A percentile compares a stretch with the other conserved stretches of the same genome.
Conservation (phyloP, 1,139 yeast species). For the Candida buenavistaensis region DNA sequence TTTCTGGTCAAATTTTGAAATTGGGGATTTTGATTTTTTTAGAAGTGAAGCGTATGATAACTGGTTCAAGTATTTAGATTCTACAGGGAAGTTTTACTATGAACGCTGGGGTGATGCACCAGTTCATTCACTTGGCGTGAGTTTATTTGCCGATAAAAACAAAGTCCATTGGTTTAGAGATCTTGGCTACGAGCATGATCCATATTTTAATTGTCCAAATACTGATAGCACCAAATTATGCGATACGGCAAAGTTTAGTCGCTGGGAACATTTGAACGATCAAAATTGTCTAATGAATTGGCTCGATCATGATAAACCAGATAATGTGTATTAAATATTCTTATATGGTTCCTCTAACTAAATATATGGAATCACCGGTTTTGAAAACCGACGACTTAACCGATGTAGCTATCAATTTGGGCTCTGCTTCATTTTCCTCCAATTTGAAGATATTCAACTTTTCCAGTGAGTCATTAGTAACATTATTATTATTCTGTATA, state of each 20-base stretch:
- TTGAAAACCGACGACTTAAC: conserved; percentile 25
- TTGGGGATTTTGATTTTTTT: conserved; percentile 79
- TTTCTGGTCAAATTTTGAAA: conserved; percentile 86
- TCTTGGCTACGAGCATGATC: conserved; percentile 75
- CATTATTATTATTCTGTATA: conserved; percentile 58
- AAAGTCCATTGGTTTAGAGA: conserved; percentile 87
- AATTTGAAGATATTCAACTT: conserved; percentile 47
- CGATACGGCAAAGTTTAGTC: conserved; percentile 31
- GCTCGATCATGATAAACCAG: conserved; percentile 47
- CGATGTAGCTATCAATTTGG: conserved; percentile 18
- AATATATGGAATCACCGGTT: conserved; percentile 53
- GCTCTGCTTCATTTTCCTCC: conserved; percentile 25
- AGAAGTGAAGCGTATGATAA: conserved; percentile 62
- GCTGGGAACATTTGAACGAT: conserved; percentile 41
- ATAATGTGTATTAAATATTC: conserved; percentile 13
- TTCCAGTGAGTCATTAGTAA: conserved; percentile 41
- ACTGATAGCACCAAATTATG: conserved; percentile 30
- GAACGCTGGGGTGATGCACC: conserved; percentile 96
- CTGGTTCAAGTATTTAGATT: conserved; percentile 66
- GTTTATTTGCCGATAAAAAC: conserved; percentile 67
- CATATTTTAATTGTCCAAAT: conserved; percentile 74
- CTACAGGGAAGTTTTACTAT: conserved; percentile 76
- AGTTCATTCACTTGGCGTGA: conserved; percentile 74
- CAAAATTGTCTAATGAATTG: conserved; percentile 79
- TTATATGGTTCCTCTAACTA: conserved; percentile 52